These are phyloP conservation scores for Myxozyma monticola DNA, from an alignment of 805 yeast species.

Conservation along the genomic window DNA sequence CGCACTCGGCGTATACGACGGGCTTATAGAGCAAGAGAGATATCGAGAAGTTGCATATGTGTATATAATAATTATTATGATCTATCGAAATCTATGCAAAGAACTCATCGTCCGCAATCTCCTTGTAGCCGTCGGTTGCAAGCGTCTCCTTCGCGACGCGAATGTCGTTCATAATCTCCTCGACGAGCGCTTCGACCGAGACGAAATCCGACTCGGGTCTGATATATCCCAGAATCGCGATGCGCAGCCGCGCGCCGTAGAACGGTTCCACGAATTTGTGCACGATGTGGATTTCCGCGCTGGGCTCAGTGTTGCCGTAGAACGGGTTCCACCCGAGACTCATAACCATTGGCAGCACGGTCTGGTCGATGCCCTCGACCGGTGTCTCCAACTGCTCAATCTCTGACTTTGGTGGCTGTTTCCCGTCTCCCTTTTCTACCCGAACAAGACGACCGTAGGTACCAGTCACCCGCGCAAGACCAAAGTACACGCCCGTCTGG, in stretches of 20 bases:
- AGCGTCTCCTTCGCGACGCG: constrained; percentile 52
- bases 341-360: constrained; percentile 82
- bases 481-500: constrained; percentile 86
- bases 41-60: too few relatives aligned
- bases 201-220: constrained; percentile 89
- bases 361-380: constrained; percentile 35
- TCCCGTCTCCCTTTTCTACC: not conserved
- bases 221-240: constrained; percentile 79
- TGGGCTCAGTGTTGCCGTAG: constrained; percentile 72
- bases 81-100: too few relatives aligned
- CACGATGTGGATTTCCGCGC: constrained; percentile 81
- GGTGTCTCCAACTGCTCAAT: constrained; percentile 64
- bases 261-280: constrained; percentile 67
- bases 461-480: constrained; percentile 54
- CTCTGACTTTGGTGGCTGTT: constrained; percentile 42
- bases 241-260: constrained; percentile 76
- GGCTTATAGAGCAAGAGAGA: too few relatives aligned
- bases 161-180: constrained; percentile 81
- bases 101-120: constrained; percentile 13
- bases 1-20: too few relatives aligned
- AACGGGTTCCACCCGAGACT: constrained; percentile 96
- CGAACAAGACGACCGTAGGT: constrained; percentile 22
- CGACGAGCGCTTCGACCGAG: constrained; percentile 74
- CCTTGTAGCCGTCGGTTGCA: constrained; percentile 10
- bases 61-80: too few relatives aligned